phyloP scores from a whole-genome alignment of 257 asterid species.

The Apocynum venetum region DNA sequence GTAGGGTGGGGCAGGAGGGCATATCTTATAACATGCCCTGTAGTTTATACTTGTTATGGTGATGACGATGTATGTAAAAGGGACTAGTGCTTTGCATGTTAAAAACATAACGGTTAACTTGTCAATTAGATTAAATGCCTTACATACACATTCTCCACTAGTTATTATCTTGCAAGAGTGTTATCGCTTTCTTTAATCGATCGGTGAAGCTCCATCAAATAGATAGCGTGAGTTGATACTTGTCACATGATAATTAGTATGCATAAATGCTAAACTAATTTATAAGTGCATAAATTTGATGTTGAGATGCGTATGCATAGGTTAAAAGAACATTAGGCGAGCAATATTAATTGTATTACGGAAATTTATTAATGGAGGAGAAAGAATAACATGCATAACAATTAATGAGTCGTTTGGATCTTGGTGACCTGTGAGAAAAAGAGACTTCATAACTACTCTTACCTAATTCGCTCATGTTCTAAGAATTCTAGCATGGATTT shows the following conservation, averaged over 20 bases:
- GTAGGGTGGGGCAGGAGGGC: not conserved
- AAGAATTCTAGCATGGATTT: not conserved
- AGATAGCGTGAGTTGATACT: no score
- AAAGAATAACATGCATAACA: no score
- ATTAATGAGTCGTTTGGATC: no score
- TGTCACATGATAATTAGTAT: no score
- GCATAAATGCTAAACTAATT: no score
- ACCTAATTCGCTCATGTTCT: constrained; percentile 34
- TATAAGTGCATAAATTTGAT: no score
- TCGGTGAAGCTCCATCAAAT: no score
- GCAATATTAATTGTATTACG: no score
- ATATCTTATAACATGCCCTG: not conserved
- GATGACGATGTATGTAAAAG: not conserved
- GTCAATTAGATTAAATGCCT: not conserved
- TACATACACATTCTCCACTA: not conserved
- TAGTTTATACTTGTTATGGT: not conserved
- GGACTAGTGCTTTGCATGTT: not conserved
- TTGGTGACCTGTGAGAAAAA: not conserved
- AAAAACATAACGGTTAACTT: not conserved
- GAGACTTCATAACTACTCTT: constrained; percentile 42
- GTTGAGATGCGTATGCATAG: no score
- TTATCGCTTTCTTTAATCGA: not conserved
- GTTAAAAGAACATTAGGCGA: no score
- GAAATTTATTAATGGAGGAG: no score
- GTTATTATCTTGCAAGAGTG: not conserved